Percentiles rank a stretch among this genome's conserved stretches.
Conservation (phyloP, 345 rosid species). For the Citropsis articulata region DNA sequence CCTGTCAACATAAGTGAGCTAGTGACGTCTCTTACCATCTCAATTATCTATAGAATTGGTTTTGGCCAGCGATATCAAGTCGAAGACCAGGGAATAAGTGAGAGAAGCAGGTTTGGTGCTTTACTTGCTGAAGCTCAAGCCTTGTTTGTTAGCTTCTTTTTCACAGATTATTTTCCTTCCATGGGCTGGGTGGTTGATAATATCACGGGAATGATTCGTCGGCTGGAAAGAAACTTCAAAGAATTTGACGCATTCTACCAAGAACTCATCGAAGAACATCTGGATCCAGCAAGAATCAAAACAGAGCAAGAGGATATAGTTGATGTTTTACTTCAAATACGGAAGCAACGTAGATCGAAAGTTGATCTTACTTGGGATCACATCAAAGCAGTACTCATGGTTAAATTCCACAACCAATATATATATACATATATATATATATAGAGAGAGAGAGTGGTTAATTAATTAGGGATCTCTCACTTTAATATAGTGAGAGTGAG, state of each 20-base stretch:
- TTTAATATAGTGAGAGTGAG: too few species aligned
- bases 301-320: slow-evolving; percentile 22
- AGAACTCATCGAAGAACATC: slow-evolving; percentile 30
- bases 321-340: slow-evolving; percentile 20
- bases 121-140: slow-evolving; percentile 23
- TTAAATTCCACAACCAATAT: not conserved
- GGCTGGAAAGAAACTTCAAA: slow-evolving; percentile 19
- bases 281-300: slow-evolving; percentile 7
- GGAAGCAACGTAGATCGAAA: slow-evolving; percentile 8
- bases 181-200: slow-evolving; percentile 30
- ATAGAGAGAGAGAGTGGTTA: too few species aligned
- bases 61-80: slow-evolving; percentile 30
- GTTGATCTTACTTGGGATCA: slow-evolving; percentile 23
- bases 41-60: slow-evolving; percentile 22
- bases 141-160: slow-evolving; percentile 14
- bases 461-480: too few species aligned
- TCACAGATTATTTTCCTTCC: slow-evolving; percentile 27
- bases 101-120: slow-evolving; percentile 7
- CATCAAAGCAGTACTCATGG: slow-evolving; percentile 41
- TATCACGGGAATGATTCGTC: slow-evolving; percentile 12
- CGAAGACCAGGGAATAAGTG: not conserved
- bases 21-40: slow-evolving; percentile 12
- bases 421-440: too few species aligned
- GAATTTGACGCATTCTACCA: slow-evolving; percentile 30
- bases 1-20: slow-evolving; percentile 13